Evolutionary conservation across 2,329 filamentous ascomycete genomes (phyloP), one percentile per base, ranked within the genome.

Genomic region (Pseudocercospora crystallina): DNA sequence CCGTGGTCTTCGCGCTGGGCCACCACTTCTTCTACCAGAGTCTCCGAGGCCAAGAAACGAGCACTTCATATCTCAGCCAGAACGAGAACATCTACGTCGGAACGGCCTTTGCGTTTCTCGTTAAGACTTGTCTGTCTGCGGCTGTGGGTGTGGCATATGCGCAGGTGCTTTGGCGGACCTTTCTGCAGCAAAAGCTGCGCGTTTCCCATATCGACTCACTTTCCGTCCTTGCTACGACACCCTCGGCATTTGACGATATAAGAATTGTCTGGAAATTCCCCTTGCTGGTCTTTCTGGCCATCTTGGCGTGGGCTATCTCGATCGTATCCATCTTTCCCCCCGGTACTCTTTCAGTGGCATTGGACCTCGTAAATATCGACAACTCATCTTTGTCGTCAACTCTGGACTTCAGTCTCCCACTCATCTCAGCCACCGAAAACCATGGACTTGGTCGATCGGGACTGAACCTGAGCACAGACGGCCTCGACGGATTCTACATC

Each of bases 1-100:
- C 29, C 15, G 14, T 32, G 12, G 10, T 31, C 30, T 33, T 43
- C 29, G 46, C 46, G 8, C 14, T 49, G 8, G 46, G 46, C 31
- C 46, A 49, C 31, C 38, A 49, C 35, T 36, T 36, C 26, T 49
- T 49, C 38, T 49, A 49, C 32, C n/a, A 42, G 5, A 49, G 46
- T 26, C 39, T 49, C 14, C 15, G 29, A 9, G 39, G 32, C 10
- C 38, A 35, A n/a, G 31, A 43, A 15, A 31, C 43, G 20, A 17
- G 26, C 15, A 12, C 30, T 3, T 30, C 32, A 5, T 35, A 37
- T 15, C 43, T 39, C 46, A 30, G 30, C 30, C 46, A 49, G 29
- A 32, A 20, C 26, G 26, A 26, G 15, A 49, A 43, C 29, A 49
- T 43, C 14, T 34, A 43, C 31, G 43, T 49, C 33, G 46, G 46